Evolutionary conservation across 805 yeast species (phyloP).

Genomic region (Candida suzukii): DNA sequence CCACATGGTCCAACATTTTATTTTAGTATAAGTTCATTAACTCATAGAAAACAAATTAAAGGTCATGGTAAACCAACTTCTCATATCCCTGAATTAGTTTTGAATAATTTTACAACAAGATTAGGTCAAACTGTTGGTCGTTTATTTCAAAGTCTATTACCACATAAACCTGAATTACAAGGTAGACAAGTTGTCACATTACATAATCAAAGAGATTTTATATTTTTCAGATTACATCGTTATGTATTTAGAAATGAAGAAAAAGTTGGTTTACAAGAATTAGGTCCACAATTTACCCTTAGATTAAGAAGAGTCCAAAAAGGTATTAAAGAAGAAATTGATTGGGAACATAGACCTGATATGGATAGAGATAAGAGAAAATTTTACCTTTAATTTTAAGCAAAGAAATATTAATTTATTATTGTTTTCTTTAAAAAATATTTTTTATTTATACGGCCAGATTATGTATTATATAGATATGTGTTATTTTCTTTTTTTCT

Average conservation of each 20-base stretch:
- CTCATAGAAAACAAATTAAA: constrained; percentile 63
- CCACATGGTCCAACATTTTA: constrained; percentile 96
- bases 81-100: constrained; percentile 85
- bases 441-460: too few relatives aligned
- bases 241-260: constrained; percentile 86
- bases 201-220: constrained; percentile 94
- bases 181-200: constrained; percentile 95
- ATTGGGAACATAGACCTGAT: constrained; percentile 94
- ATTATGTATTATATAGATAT: neutral
- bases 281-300: constrained; percentile 95
- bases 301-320: constrained; percentile 82
- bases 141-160: constrained; percentile 85
- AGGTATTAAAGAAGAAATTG: constrained; percentile 86
- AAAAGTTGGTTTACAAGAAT: constrained; percentile 88
- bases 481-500: too few relatives aligned
- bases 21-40: constrained; percentile 73
- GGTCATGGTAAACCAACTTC: constrained; percentile 91
- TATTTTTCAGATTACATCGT: constrained; percentile 92
- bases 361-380: constrained; percentile 96
- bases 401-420: neutral
- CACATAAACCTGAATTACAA: constrained; percentile 86
- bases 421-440: neutral
- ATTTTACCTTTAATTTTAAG: constrained; percentile 72
- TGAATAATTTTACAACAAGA: constrained; percentile 89
- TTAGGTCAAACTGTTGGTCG: constrained; percentile 92